phyloP scores from a whole-genome alignment of 2,329 filamentous ascomycete genomes.

The Neoascochyta sp. region DNA sequence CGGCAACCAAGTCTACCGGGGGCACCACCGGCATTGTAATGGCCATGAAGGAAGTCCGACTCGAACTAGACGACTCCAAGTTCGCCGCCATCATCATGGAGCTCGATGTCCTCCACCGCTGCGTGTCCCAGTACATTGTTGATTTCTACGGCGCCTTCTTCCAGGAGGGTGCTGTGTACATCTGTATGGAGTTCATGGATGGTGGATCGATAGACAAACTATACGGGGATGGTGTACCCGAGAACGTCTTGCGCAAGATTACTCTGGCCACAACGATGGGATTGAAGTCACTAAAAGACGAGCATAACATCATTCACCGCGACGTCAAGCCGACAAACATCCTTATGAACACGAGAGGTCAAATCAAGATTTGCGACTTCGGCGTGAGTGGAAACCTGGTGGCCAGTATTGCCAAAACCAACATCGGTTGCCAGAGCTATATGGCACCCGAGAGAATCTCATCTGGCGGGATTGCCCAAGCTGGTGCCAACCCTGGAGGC shows the following conservation, averaged over 20 bases:
- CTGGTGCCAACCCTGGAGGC: slow-evolving; percentile 63
- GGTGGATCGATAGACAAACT: slow-evolving; percentile 96
- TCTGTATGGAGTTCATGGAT: slow-evolving; percentile 99
- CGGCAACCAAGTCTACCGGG: slow-evolving; percentile 34
- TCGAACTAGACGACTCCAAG: slow-evolving; percentile 94
- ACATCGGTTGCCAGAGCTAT: slow-evolving; percentile 98
- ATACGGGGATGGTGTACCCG: slow-evolving; percentile 85
- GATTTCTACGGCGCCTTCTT: slow-evolving; percentile 99
- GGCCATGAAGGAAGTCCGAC: slow-evolving; percentile 98
- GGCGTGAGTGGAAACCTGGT: slow-evolving; percentile 95
- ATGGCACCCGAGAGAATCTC: slow-evolving; percentile 98
- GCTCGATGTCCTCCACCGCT: slow-evolving; percentile 91
- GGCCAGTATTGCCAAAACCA: slow-evolving; percentile 95
- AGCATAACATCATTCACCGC: slow-evolving; percentile 98
- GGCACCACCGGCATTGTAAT: slow-evolving; percentile 76
- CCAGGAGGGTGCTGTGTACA: slow-evolving; percentile 97
- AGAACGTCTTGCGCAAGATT: slow-evolving; percentile 83
- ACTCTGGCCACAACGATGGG: slow-evolving; percentile 87
- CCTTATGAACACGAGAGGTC: slow-evolving; percentile 79
- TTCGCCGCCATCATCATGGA: slow-evolving; percentile 98
- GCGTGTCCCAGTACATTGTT: slow-evolving; percentile 92
- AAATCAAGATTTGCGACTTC: slow-evolving; percentile 98
- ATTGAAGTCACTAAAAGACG: slow-evolving; percentile 88
- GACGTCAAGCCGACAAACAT: slow-evolving; percentile 99
- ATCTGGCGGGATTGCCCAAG: slow-evolving; percentile 72